Percentiles rank a stretch among this genome's conserved stretches.
These are phyloP conservation scores for Mariannaea elegans DNA, from an alignment of 2,329 filamentous ascomycete genomes.

Conservation along the genomic window DNA sequence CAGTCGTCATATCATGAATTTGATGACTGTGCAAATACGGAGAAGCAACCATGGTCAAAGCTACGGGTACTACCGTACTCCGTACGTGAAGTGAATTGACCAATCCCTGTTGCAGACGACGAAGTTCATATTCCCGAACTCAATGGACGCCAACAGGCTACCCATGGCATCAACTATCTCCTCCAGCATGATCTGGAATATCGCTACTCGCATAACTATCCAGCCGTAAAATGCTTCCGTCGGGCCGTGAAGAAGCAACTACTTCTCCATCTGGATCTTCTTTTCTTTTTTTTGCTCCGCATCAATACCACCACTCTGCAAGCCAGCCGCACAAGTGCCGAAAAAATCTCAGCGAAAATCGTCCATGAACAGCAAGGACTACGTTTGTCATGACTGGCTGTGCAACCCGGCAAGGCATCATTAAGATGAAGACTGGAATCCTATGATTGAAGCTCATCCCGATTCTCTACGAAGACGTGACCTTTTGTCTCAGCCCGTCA, in stretches of 20 bases:
- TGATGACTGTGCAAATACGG: not conserved
- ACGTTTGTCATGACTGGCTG: conserved; percentile 1
- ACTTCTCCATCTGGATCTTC: not conserved
- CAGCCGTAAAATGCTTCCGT: not conserved
- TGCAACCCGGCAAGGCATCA: conserved; percentile 6
- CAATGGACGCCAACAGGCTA: not conserved
- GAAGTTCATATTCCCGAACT: no score
- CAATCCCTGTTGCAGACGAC: not conserved
- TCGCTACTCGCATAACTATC: not conserved
- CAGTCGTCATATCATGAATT: not conserved
- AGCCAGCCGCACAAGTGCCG: not conserved
- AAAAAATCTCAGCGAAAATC: not conserved
- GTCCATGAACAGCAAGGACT: conserved; percentile 1
- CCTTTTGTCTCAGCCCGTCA: not conserved
- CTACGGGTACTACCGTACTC: not conserved
- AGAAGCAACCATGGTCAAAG: not conserved
- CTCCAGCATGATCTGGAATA: not conserved
- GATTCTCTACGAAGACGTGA: conserved; percentile 2
- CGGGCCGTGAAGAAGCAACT: not conserved
- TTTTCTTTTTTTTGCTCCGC: not conserved
- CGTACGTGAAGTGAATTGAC: not conserved
- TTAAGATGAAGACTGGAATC: not conserved
- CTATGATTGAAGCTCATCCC: not conserved
- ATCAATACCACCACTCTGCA: no score
- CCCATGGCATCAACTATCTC: not conserved